These are phyloP conservation scores for Mucor plumbeus DNA, from an alignment of 371 early-diverging fungal species.

Conservation along the genomic window DNA sequence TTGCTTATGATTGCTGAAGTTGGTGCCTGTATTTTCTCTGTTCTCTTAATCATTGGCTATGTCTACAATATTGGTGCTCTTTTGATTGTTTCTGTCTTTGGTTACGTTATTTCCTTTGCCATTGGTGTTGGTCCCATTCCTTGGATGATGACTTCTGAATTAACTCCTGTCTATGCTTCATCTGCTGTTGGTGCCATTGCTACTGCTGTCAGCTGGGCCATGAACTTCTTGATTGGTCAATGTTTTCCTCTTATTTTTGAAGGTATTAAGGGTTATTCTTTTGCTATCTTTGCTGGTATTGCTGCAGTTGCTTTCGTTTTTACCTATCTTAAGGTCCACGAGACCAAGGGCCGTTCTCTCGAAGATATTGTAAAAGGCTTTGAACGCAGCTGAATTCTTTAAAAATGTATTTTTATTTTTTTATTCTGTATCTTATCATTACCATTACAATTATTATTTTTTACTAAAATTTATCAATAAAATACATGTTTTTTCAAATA, in stretches of 20 bases:
- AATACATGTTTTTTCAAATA: not conserved
- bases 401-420: not conserved
- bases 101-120: no score
- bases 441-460: no score
- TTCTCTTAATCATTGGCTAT: constrained; percentile 60
- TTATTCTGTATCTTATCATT: not conserved
- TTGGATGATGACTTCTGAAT: no score
- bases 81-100: no score
- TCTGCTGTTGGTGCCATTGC: constrained; percentile 58
- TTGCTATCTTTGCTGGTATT: constrained; percentile 32
- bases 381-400: not conserved
- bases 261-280: constrained; percentile 22
- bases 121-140: no score
- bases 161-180: constrained; percentile 50
- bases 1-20: constrained; percentile 51
- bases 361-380: constrained; percentile 53
- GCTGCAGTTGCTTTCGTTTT: constrained; percentile 32
- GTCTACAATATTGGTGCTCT: constrained; percentile 35
- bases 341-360: constrained; percentile 73
- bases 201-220: constrained; percentile 66
- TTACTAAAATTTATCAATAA: not conserved
- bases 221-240: constrained; percentile 34
- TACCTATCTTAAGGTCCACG: constrained; percentile 66
- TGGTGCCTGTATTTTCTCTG: constrained; percentile 61
- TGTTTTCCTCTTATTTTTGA: constrained; percentile 27